A percentile compares a stretch with the other conserved stretches of the same genome.
phyloP scores from a whole-genome alignment of 2,329 filamentous ascomycete species.

The Aspergillus ibericus region DNA sequence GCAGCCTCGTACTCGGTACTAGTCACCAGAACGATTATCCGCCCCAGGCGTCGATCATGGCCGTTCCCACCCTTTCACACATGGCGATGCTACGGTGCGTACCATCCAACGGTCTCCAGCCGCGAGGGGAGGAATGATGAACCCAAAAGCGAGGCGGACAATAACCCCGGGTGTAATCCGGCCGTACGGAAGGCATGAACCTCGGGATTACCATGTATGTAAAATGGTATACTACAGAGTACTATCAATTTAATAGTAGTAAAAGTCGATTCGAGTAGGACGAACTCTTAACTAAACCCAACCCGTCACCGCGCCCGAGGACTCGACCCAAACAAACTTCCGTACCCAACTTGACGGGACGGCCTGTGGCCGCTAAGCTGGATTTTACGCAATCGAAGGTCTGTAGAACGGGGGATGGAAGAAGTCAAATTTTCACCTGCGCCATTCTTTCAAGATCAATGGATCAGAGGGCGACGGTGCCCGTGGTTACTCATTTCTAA shows the following conservation, averaged over 20 bases:
- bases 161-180: not conserved
- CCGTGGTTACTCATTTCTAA: too few species aligned
- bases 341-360: conserved; percentile 20
- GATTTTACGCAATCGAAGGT: conserved; percentile 24
- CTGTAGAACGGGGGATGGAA: conserved; percentile 26
- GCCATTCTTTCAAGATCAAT: conserved; percentile 1
- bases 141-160: not conserved
- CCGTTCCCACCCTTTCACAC: not conserved
- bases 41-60: not conserved
- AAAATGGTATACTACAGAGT: too few species aligned
- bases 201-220: not conserved
- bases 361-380: conserved; percentile 12
- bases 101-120: not conserved
- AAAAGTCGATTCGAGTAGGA: not conserved
- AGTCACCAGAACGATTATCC: not conserved
- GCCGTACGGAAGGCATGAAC: conserved; percentile 1
- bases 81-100: not conserved
- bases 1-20: too few species aligned
- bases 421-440: conserved; percentile 23
- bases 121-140: not conserved
- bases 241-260: too few species aligned
- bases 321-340: conserved; percentile 8
- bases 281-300: not conserved
- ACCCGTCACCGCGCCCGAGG: not conserved
- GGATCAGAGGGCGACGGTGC: too few species aligned